Evolutionary conservation across 2,329 filamentous ascomycete genomes (phyloP).

Genomic region (Sporothrix globosa): DNA sequence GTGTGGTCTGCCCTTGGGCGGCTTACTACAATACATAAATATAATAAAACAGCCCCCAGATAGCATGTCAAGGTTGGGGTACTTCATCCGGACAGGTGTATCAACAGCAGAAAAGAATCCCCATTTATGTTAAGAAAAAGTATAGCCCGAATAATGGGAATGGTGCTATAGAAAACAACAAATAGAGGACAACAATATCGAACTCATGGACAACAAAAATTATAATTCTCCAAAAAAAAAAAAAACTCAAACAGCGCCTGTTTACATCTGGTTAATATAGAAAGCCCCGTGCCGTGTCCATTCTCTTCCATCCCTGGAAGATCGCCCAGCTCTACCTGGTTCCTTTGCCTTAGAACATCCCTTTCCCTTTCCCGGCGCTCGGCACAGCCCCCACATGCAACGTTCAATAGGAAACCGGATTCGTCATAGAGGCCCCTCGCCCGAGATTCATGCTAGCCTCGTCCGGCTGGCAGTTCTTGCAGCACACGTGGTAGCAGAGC

Average conservation of each 20-base stretch:
- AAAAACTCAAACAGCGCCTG: neutral
- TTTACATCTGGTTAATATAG: neutral
- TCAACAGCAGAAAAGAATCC: no score
- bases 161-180: neutral
- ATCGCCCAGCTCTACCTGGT: neutral
- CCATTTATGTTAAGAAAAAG: no score
- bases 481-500: constrained; percentile 58
- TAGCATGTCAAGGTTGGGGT: neutral
- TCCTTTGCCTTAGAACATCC: neutral
- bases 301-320: neutral
- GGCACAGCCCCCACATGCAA: neutral
- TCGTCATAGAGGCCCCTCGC: neutral
- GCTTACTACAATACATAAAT: neutral
- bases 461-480: constrained; percentile 49
- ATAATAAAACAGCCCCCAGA: neutral
- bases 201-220: neutral
- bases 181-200: neutral
- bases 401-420: neutral
- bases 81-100: no score
- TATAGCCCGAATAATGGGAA: no score
- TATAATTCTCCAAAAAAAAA: neutral
- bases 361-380: neutral
- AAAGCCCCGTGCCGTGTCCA: neutral
- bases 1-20: neutral
- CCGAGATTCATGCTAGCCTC: neutral